Evolutionary conservation across 257 asterid genomes (phyloP), one percentile per base, ranked within the genome.

Genomic region (Nicotiana tabacum): DNA sequence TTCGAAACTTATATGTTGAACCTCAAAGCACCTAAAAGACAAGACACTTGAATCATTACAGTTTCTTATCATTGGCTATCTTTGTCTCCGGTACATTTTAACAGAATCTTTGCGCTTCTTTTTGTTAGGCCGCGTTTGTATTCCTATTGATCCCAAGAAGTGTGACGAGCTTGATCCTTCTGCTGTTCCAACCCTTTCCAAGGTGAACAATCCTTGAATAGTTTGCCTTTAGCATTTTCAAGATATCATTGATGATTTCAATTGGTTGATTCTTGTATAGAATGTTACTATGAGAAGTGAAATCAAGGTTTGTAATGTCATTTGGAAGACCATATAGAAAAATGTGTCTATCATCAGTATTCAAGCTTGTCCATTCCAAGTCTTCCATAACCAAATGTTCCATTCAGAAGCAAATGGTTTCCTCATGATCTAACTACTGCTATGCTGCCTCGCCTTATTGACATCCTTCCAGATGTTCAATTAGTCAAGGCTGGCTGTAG

Each of bases 91-190:
- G 24, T 39, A 60, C 35, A 58, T 60, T 61, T 65, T 61, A 51
- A 51, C 43, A 17, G 37, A 78, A 61, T 37, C 17, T 29, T 18
- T 66, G 6, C 15, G 30, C 16, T 12, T 67, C 21, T 35, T 84
- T 72, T 74, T 74, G 48, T 27, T 89, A 94, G 98, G 98, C 80
- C 97, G 89, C 61, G 96, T 95, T 85, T 95, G 98, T 89, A 91
- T 95, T 79, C 99, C 99, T 33, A 91, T 95, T 83, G 97, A 92
- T 87, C 98, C 99, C 12, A 89, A 90, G 18, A 88, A 83, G 74
- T 95, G 97, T 74, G 98, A 94, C 79, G 92, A 92, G 55, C 92
- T 95, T 86, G 97, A 95, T 90, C 99, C 99, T 74, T 83, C 90
- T 70, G 83, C 85, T 82, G 98, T 87, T 61, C 99, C 99, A 78